Percentiles rank a stretch among this genome's conserved stretches.
Conservation (phyloP, 23 red algal genomes). For the Chondrus crispus region DNA sequence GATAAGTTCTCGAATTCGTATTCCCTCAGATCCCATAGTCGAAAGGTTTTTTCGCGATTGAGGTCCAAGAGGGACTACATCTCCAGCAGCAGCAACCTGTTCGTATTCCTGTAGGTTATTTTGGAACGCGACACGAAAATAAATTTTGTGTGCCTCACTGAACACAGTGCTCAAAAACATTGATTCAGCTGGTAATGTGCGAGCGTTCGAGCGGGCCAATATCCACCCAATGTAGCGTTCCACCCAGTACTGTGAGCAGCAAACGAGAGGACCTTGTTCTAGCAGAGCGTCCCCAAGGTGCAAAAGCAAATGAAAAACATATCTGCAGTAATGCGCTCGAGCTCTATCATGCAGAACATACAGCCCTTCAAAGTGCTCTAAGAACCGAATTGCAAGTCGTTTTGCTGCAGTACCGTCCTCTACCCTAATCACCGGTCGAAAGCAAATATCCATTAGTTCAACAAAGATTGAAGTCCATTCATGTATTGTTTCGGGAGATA, state of each 20-base stretch:
- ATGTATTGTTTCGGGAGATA: neutral
- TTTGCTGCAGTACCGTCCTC: neutral
- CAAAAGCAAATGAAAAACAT: neutral
- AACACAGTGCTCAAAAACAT: neutral
- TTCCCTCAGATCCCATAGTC: too few relatives aligned
- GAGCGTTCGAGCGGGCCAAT: neutral
- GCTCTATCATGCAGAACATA: neutral
- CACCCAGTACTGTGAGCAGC: neutral
- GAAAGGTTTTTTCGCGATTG: too few relatives aligned
- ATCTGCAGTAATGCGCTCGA: neutral
- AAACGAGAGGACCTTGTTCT: neutral
- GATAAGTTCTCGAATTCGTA: too few relatives aligned
- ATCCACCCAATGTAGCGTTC: slow-evolving; percentile 8
- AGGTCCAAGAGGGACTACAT: too few relatives aligned
- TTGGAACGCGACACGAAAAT: too few relatives aligned
- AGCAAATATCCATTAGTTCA: neutral
- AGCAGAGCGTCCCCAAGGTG: neutral
- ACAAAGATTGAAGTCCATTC: neutral
- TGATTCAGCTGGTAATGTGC: neutral
- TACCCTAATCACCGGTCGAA: neutral
- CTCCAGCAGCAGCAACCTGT: too few relatives aligned
- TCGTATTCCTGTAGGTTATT: too few relatives aligned
- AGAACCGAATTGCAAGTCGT: neutral
- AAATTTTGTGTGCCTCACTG: neutral
- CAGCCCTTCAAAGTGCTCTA: neutral